Conservation (phyloP, 2,329 filamentous ascomycete genomes). For the Alternaria ventricosa region DNA sequence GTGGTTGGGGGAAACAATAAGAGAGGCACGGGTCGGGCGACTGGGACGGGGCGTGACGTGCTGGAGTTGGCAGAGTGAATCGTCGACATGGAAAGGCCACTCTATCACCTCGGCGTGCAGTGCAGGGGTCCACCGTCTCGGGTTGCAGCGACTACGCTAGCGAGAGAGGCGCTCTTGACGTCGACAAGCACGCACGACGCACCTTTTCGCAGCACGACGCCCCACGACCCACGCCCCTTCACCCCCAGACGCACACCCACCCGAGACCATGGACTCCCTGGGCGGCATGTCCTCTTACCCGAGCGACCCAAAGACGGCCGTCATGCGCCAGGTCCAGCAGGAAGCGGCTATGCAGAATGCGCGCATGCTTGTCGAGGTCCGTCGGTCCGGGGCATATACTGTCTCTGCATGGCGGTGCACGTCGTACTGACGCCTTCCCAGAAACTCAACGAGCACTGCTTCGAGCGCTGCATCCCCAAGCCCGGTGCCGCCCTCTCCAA, state of each 20-base stretch:
- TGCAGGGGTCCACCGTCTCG: conserved; percentile 28
- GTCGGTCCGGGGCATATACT: neutral
- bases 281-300: conserved; percentile 37
- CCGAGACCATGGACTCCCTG: conserved; percentile 42
- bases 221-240: neutral
- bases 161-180: conserved; percentile 35
- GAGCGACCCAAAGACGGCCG: conserved; percentile 53
- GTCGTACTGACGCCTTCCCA: neutral
- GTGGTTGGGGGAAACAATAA: conserved; percentile 27
- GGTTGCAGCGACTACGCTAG: conserved; percentile 18
- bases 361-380: conserved; percentile 55
- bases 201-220: neutral
- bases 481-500: conserved; percentile 59
- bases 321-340: conserved; percentile 62
- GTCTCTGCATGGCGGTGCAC: neutral
- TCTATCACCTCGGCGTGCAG: conserved; percentile 33
- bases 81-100: conserved; percentile 16
- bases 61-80: conserved; percentile 20
- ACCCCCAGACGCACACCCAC: conserved; percentile 6
- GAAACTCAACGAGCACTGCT: conserved; percentile 64
- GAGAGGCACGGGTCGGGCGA: conserved; percentile 31
- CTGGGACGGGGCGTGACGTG: conserved; percentile 38
- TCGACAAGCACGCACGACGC: conserved; percentile 23
- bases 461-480: conserved; percentile 62
- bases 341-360: conserved; percentile 60